Percentiles rank a stretch among this genome's conserved stretches.
phyloP scores from a whole-genome alignment of 129 eudicot genomes.

The Dittrichia graveolens region DNA sequence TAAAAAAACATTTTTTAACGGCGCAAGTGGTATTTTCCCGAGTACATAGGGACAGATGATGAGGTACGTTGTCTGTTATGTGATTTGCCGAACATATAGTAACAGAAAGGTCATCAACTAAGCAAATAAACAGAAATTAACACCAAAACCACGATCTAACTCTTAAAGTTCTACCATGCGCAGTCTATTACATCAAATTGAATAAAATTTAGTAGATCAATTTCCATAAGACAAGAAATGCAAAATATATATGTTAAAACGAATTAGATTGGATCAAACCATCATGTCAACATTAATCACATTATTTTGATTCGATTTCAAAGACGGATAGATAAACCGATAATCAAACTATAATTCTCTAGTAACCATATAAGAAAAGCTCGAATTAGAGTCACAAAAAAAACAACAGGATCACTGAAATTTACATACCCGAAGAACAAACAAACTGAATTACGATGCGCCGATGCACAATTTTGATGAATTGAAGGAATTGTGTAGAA shows the following conservation, averaged over 20 bases:
- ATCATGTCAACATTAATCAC: slow-evolving; percentile 8
- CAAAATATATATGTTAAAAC: background rate
- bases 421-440: slow-evolving; percentile 31
- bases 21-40: no score
- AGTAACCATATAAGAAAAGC: slow-evolving; percentile 1
- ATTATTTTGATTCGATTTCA: background rate
- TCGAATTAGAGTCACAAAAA: background rate
- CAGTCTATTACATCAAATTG: background rate
- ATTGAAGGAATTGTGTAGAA: slow-evolving; percentile 13
- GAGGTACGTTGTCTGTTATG: no score
- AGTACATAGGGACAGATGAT: no score
- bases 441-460: slow-evolving; percentile 24
- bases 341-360: background rate
- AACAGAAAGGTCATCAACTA: background rate
- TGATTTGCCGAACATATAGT: background rate
- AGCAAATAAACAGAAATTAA: background rate
- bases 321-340: background rate
- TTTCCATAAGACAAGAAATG: background rate
- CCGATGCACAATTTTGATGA: background rate
- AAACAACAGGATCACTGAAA: background rate
- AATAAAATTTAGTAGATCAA: background rate
- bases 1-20: no score
- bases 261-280: background rate
- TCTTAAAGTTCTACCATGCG: background rate
- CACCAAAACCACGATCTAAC: slow-evolving; percentile 13